Conservation (phyloP, 2,329 filamentous ascomycete genomes). For the Microascus cirrosus region DNA sequence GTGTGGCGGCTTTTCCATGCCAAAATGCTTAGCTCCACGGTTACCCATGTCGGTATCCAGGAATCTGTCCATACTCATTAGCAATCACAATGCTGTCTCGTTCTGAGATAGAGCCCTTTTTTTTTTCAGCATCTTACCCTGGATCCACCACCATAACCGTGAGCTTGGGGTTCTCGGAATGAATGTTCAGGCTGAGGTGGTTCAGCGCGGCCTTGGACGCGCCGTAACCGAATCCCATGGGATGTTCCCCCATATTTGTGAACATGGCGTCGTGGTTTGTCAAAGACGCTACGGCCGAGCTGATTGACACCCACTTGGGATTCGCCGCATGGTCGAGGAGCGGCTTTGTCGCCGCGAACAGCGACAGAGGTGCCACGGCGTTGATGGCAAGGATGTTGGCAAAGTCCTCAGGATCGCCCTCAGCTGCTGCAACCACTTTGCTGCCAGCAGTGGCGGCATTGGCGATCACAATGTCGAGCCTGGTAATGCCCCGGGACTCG, state of each 20-base stretch:
- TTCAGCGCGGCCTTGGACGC: slow-evolving; percentile 25
- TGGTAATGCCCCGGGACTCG: slow-evolving; percentile 20
- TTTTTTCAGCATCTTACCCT: no score
- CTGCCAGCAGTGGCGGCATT: slow-evolving; percentile 31
- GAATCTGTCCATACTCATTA: no score
- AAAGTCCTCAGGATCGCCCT: not conserved
- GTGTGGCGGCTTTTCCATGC: no score
- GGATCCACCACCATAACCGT: no score
- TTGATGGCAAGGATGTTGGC: slow-evolving; percentile 22
- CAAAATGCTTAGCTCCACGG: no score
- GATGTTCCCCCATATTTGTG: slow-evolving; percentile 14
- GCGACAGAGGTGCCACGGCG: slow-evolving; percentile 23
- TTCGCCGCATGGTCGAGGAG: slow-evolving; percentile 21
- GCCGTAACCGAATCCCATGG: slow-evolving; percentile 25
- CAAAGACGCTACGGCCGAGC: slow-evolving; percentile 11
- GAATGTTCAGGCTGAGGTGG: slow-evolving; percentile 19
- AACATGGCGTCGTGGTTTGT: no score
- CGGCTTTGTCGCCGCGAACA: slow-evolving; percentile 31
- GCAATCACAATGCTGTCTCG: no score
- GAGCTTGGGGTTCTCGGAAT: slow-evolving; percentile 18
- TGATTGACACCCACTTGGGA: slow-evolving; percentile 25
- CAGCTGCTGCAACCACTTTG: not conserved
- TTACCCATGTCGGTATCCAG: no score
- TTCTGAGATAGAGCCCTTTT: no score
- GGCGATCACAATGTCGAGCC: slow-evolving; percentile 38